A percentile compares a stretch with the other conserved stretches of the same genome.
Conservation (phyloP, 2,329 filamentous ascomycete species). For the Aureobasidium sp. region DNA sequence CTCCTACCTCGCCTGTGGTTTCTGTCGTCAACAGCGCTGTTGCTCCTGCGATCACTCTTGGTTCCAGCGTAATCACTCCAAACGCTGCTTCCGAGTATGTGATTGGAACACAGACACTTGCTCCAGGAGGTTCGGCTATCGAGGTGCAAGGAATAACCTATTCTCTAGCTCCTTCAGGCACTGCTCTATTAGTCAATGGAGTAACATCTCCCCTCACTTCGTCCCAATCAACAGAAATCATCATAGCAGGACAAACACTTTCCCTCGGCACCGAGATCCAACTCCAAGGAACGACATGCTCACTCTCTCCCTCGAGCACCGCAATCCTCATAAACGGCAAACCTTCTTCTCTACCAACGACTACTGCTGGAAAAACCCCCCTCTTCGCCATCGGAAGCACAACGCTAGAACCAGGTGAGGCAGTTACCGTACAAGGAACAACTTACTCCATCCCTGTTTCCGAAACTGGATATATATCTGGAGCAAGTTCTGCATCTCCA, state of each 20-base stretch:
- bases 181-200: background rate
- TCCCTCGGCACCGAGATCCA: background rate
- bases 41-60: background rate
- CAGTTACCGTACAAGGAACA: background rate
- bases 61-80: background rate
- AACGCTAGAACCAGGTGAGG: background rate
- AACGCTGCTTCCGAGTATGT: background rate
- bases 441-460: background rate
- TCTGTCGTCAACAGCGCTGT: background rate
- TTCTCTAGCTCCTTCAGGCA: slow-evolving; percentile 22
- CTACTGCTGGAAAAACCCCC: background rate
- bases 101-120: background rate
- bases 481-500: background rate
- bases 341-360: background rate
- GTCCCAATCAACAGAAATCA: background rate
- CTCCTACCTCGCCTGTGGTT: background rate
- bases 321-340: background rate
- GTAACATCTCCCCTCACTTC: background rate
- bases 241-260: background rate
- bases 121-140: slow-evolving; percentile 5
- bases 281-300: background rate
- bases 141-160: slow-evolving; percentile 10
- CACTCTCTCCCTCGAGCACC: background rate
- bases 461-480: background rate
- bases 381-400: background rate